A percentile compares a stretch with the other conserved stretches of the same genome.
These are phyloP conservation scores for Ceratobasidium sp. DNA, from an alignment of 1,284 basidiomycete genomes.

Conservation along the genomic window DNA sequence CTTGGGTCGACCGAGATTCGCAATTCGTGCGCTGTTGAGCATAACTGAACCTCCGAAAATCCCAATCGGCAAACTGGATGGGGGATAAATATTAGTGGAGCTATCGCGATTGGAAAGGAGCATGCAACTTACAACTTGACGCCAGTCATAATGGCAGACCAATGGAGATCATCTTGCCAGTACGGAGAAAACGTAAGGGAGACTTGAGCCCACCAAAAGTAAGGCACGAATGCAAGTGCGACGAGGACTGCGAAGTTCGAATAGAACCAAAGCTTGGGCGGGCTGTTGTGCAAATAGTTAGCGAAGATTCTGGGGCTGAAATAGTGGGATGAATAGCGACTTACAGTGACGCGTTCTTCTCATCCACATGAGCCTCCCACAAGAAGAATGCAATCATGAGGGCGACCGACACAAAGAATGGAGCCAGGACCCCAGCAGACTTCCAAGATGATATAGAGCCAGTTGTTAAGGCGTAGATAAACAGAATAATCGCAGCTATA, in stretches of 20 bases:
- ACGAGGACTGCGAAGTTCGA: slow-evolving; percentile 57
- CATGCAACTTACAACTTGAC: slow-evolving; percentile 18
- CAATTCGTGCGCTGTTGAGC: slow-evolving; percentile 57
- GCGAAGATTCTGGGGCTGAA: neutral
- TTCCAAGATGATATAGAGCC: slow-evolving; percentile 60
- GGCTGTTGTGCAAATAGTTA: slow-evolving; percentile 48
- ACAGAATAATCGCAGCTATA: slow-evolving; percentile 55
- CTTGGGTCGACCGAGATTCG: slow-evolving; percentile 57
- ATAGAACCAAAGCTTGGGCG: slow-evolving; percentile 57
- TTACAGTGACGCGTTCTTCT: slow-evolving; percentile 56
- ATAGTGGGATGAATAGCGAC: slow-evolving; percentile 40
- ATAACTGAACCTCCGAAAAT: slow-evolving; percentile 49
- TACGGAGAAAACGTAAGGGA: slow-evolving; percentile 8
- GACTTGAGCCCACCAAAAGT: slow-evolving; percentile 53
- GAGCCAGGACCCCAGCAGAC: slow-evolving; percentile 57
- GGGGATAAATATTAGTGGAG: neutral
- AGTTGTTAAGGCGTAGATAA: slow-evolving; percentile 63
- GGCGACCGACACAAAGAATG: slow-evolving; percentile 58
- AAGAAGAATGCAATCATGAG: slow-evolving; percentile 56
- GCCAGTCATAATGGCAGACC: slow-evolving; percentile 33
- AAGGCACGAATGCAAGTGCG: slow-evolving; percentile 55
- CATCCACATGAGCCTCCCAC: slow-evolving; percentile 57
- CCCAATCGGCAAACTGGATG: slow-evolving; percentile 8
- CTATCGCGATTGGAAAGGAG: neutral
- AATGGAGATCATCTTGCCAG: slow-evolving; percentile 31